Conservation (phyloP, 257 asterid genomes). For the Euphrasia confusa region DNA sequence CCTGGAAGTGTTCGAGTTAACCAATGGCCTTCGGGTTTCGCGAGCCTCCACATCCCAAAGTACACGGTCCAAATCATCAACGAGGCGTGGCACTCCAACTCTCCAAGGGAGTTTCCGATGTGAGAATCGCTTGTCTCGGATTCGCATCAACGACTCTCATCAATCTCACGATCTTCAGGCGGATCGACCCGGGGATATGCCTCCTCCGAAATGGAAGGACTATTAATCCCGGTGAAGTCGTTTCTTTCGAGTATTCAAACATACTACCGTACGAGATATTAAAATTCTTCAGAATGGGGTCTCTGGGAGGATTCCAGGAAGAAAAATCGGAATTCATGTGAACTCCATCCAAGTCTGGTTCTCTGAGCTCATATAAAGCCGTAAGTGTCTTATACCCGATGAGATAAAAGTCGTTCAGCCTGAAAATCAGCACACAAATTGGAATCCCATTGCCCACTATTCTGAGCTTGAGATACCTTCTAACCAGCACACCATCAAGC, state of each 20-base stretch:
- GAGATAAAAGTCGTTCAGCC: too few species aligned
- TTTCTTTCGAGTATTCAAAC: conserved; percentile 61
- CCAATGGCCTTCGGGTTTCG: conserved; percentile 63
- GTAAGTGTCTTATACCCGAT: too few species aligned
- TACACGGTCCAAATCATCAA: conserved; percentile 50
- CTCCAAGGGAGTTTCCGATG: conserved; percentile 42
- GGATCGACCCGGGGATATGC: conserved; percentile 32
- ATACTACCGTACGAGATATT: not conserved
- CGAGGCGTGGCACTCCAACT: conserved; percentile 38
- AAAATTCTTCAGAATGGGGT: too few species aligned
- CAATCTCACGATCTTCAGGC: conserved; percentile 44
- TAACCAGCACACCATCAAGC: too few species aligned
- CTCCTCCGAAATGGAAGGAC: conserved; percentile 41
- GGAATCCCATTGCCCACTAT: too few species aligned
- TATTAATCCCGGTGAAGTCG: conserved; percentile 48
- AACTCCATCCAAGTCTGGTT: too few species aligned
- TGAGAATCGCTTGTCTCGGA: conserved; percentile 39
- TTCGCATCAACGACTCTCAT: conserved; percentile 55
- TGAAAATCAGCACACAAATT: too few species aligned
- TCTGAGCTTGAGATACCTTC: too few species aligned
- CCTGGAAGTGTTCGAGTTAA: conserved; percentile 28
- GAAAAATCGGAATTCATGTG: too few species aligned
- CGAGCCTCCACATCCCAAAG: conserved; percentile 48
- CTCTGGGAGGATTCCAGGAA: too few species aligned
- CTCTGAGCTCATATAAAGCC: too few species aligned